These are phyloP conservation scores for Ogataea hybrid DNA, from an alignment of 1,139 yeast genomes.

Conservation along the genomic window DNA sequence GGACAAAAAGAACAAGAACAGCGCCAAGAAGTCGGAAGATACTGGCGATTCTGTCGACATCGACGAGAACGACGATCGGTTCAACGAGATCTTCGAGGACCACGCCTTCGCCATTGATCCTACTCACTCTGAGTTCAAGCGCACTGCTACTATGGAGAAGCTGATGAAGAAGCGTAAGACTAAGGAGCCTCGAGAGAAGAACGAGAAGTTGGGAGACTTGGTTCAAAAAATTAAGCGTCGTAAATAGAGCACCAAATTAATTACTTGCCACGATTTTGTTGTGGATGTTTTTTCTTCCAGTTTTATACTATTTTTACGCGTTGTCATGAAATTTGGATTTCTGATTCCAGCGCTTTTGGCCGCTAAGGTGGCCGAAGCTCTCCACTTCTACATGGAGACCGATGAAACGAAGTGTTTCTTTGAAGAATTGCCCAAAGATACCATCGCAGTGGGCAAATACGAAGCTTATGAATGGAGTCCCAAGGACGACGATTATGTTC, in stretches of 20 bases:
- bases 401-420: slow-evolving; percentile 51
- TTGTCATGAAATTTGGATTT: slow-evolving; percentile 10
- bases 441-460: slow-evolving; percentile 47
- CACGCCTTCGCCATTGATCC: slow-evolving; percentile 94
- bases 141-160: slow-evolving; percentile 83
- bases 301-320: slow-evolving; percentile 6
- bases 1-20: slow-evolving; percentile 48
- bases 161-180: slow-evolving; percentile 55
- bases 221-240: slow-evolving; percentile 40
- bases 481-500: slow-evolving; percentile 34
- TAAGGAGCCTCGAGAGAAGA: slow-evolving; percentile 3
- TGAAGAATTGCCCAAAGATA: slow-evolving; percentile 50
- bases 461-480: slow-evolving; percentile 34
- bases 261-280: not conserved
- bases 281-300: slow-evolving; percentile 2
- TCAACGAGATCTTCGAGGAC: slow-evolving; percentile 80
- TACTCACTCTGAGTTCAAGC: slow-evolving; percentile 81
- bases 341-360: slow-evolving; percentile 13
- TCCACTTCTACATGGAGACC: slow-evolving; percentile 42
- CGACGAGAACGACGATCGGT: slow-evolving; percentile 79
- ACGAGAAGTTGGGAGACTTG: slow-evolving; percentile 23
- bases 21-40: slow-evolving; percentile 47
- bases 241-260: slow-evolving; percentile 2
- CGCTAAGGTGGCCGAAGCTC: slow-evolving; percentile 27
- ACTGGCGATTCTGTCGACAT: slow-evolving; percentile 44